Conservation (phyloP, 208 protist species). For the Porcisia hertigi region DNA sequence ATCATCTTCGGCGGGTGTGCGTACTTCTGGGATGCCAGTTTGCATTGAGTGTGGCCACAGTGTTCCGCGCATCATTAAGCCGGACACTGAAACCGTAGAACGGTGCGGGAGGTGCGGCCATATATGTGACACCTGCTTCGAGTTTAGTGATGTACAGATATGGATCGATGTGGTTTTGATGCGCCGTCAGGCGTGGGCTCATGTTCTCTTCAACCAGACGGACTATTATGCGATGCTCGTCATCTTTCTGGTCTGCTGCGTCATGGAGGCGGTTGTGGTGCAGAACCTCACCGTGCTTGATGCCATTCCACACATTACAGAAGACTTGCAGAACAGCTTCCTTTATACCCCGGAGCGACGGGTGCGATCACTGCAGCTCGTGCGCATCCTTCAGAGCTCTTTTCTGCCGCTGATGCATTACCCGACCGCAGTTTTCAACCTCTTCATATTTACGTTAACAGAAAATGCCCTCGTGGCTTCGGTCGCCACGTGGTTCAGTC, state of each 20-base stretch:
- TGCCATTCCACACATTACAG: slow-evolving; percentile 17
- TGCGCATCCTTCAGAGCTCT: slow-evolving; percentile 53
- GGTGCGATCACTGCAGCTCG: slow-evolving; percentile 64
- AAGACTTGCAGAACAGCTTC: slow-evolving; percentile 5
- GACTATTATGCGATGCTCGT: slow-evolving; percentile 18
- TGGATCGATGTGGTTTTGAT: slow-evolving; percentile 80
- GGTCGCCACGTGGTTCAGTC: slow-evolving; percentile 58
- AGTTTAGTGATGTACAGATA: slow-evolving; percentile 74
- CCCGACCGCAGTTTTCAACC: slow-evolving; percentile 36
- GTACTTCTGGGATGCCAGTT: slow-evolving; percentile 51
- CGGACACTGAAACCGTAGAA: slow-evolving; percentile 73
- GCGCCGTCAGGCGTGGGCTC: slow-evolving; percentile 67
- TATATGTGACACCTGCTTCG: slow-evolving; percentile 72
- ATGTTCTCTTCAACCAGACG: slow-evolving; percentile 73
- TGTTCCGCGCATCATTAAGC: slow-evolving; percentile 61
- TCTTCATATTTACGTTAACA: slow-evolving; percentile 61
- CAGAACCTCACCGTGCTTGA: slow-evolving; percentile 46
- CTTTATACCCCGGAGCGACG: slow-evolving; percentile 21
- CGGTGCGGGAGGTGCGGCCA: slow-evolving; percentile 62
- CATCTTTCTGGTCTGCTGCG: slow-evolving; percentile 48
- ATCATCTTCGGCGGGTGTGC: slow-evolving; percentile 12
- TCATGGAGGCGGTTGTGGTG: slow-evolving; percentile 78
- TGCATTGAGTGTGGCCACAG: slow-evolving; percentile 74
- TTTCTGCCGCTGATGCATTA: slow-evolving; percentile 58
- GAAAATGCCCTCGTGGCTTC: slow-evolving; percentile 64